A percentile compares a stretch with the other conserved stretches of the same genome.
These are phyloP conservation scores for Fusarium brachygibbosum DNA, from an alignment of 2,329 filamentous ascomycete genomes.

Conservation along the genomic window DNA sequence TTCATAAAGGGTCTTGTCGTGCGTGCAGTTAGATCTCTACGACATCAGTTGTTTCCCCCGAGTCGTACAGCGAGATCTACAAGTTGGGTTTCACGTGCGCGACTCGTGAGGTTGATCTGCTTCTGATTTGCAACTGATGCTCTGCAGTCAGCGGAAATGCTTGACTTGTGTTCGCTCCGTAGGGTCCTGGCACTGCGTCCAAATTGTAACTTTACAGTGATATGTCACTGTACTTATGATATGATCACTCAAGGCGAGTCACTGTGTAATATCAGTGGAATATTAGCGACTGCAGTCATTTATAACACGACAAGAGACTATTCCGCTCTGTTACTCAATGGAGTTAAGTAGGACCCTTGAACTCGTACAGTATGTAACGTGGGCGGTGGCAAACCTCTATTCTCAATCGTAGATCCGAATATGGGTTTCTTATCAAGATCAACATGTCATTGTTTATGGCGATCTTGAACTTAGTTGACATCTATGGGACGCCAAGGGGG, in stretches of 20 bases:
- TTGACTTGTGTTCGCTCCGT: not conserved
- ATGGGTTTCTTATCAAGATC: not conserved
- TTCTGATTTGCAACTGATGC: not conserved
- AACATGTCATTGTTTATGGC: not conserved
- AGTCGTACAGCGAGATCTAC: slow-evolving; percentile 34
- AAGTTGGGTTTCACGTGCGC: slow-evolving; percentile 12
- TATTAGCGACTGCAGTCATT: not conserved
- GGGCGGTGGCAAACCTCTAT: not conserved
- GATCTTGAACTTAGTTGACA: not conserved
- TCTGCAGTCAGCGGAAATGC: not conserved
- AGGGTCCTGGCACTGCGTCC: slow-evolving; percentile 12
- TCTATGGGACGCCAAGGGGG: not conserved
- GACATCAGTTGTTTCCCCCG: slow-evolving; percentile 27
- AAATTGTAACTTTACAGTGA: slow-evolving; percentile 14
- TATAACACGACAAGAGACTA: not conserved
- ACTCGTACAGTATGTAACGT: not conserved
- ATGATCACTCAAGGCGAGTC: not conserved
- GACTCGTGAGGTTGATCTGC: slow-evolving; percentile 12
- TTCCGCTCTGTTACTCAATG: not conserved
- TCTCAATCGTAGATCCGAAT: not conserved
- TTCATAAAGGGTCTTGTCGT: slow-evolving; percentile 29
- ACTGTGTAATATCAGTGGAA: not conserved
- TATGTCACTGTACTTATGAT: slow-evolving; percentile 15
- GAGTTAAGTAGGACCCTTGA: not conserved
- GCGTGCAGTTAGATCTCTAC: slow-evolving; percentile 11